Evolutionary conservation across 2,329 filamentous ascomycete genomes (phyloP), one percentile per base, ranked within the genome.

Genomic region (Microsporum ferrugineum): DNA sequence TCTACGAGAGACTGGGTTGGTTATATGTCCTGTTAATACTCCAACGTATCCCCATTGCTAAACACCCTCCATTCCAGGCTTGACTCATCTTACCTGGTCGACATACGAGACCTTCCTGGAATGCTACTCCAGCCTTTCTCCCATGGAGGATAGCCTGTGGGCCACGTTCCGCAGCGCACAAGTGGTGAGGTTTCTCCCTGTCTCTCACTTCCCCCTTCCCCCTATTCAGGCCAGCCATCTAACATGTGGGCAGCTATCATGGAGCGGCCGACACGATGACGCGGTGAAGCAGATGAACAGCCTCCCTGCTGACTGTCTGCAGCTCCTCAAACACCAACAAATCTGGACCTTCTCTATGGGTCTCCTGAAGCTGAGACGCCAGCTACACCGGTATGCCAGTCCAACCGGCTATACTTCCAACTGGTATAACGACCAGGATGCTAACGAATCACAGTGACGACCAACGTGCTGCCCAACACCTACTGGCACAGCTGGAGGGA

Each of bases 121-220:
- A 59, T 91, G 88, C 65, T 87, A 96, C 69, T 77, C 80, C 2
- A 75, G 77, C n/a, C 77, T 78, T 56, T 80, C 81, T 39, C 80
- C 85, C 0, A 83, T 91, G 49, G 90, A 95, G 64, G 92, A 97
- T 66, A 81, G 85, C 57, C 79, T 96, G 36, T 89, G 87, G 66
- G 82, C 89, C 38, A 85, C 80, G 0, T 89, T 88, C 66, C 84
- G 88, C 3, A 80, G 86, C 61, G 87, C 89, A 1, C 83, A 86
- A 63, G 77, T 85, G 57, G 78, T 82, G 66, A 59, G 73, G 59
- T 29, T 38, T 38, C 5, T 17, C 10, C 14, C 12, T 8, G 31
- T 45, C 12, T 5, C n/a, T 31, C 38, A 34, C 6, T 36, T 17
- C 17, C 17, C 10, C 23, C 7, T 33, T 38, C 29, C 23, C 6